phyloP scores from a whole-genome alignment of 345 rosid species.

The Arabis alpina region DNA sequence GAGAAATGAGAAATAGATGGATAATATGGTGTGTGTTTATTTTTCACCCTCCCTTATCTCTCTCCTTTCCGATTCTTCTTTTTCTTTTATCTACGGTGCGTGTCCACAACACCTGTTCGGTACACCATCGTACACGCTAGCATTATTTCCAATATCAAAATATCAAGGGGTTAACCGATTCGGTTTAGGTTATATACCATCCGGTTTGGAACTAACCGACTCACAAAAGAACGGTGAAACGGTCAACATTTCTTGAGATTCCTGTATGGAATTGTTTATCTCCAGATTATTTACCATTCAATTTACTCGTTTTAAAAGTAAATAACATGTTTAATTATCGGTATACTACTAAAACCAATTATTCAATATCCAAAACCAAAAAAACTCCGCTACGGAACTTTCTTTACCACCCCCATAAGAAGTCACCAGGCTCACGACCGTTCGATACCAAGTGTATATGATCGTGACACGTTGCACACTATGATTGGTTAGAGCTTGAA shows the following conservation, averaged over 20 bases:
- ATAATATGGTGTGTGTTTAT: conserved; percentile 23
- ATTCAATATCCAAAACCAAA: conserved; percentile 4
- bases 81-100: conserved; percentile 34
- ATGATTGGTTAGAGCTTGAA: accelerated
- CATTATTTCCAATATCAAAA: conserved; percentile 24
- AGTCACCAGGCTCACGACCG: conserved; percentile 29
- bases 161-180: conserved; percentile 30
- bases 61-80: conserved; percentile 27
- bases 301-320: no score
- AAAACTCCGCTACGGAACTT: conserved; percentile 6
- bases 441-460: conserved; percentile 3
- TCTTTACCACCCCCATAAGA: conserved; percentile 9
- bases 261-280: background rate
- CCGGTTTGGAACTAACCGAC: background rate
- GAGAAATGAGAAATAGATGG: conserved; percentile 33
- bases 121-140: conserved; percentile 37
- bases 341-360: conserved; percentile 15
- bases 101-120: conserved; percentile 21
- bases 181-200: conserved; percentile 19
- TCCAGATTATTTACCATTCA: background rate
- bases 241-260: background rate
- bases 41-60: conserved; percentile 43
- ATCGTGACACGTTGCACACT: background rate
- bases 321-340: background rate
- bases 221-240: background rate